Percentiles rank a stretch among this genome's conserved stretches.
Evolutionary conservation across 176 grass and related monocot species (phyloP).

Genomic region (maize (Zea mays)): DNA sequence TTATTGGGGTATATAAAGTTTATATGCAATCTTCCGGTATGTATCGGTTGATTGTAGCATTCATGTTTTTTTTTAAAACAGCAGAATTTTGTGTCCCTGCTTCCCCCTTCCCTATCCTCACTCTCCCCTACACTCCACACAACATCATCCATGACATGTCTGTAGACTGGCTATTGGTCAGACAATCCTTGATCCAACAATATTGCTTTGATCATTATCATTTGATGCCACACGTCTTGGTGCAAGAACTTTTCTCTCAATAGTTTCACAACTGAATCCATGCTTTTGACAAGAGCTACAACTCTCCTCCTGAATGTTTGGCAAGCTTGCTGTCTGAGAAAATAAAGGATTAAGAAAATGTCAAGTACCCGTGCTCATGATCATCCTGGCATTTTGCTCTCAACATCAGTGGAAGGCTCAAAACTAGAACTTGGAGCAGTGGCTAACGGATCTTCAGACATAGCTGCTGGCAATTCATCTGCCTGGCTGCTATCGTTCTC

Average conservation of each 20-base stretch:
- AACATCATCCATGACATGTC: no score
- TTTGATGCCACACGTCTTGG: conserved; percentile 35
- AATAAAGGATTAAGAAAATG: conserved; percentile 57
- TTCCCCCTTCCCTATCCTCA: no score
- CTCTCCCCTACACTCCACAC: no score
- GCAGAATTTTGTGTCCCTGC: no score
- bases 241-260: conserved; percentile 41
- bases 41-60: no score
- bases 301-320: conserved; percentile 31
- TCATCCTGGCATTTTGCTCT: conserved; percentile 30
- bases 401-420: conserved; percentile 28
- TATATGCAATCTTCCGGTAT: no score
- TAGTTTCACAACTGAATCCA: conserved; percentile 7
- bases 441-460: conserved; percentile 29
- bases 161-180: conserved; percentile 34
- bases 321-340: conserved; percentile 25
- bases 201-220: conserved; percentile 34
- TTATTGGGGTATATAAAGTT: no score
- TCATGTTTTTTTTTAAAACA: no score
- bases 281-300: conserved; percentile 37
- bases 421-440: conserved; percentile 26
- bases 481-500: conserved; percentile 3
- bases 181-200: conserved; percentile 35
- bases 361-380: conserved; percentile 40
- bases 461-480: conserved; percentile 1